Conservation (phyloP, 2,329 filamentous ascomycete species). For the Penicillium sp. region DNA sequence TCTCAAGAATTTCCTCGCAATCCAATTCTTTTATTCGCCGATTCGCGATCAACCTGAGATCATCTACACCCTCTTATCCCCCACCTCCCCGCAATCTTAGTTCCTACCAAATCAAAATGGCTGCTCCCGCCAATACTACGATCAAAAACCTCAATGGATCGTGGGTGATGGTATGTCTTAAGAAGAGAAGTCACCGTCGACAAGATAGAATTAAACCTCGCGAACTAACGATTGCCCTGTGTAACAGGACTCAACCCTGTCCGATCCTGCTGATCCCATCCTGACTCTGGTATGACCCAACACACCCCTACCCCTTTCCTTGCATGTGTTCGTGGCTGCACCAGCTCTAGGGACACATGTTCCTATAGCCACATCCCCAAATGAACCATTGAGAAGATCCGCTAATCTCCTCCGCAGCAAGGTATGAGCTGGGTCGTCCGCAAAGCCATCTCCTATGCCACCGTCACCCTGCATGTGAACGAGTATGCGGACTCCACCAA, state of each 20-base stretch:
- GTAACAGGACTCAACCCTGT: constrained; percentile 72
- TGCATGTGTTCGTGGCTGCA: no score
- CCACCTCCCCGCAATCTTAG: constrained; percentile 28
- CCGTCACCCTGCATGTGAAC: constrained; percentile 67
- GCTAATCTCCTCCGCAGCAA: constrained; percentile 51
- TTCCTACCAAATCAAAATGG: constrained; percentile 59
- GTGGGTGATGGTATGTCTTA: constrained; percentile 66
- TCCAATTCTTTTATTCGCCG: not conserved
- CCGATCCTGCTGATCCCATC: constrained; percentile 68
- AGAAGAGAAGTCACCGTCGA: not conserved
- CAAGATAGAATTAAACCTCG: not conserved
- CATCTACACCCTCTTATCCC: constrained; percentile 14
- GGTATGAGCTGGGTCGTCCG: constrained; percentile 72
- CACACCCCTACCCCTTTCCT: not conserved
- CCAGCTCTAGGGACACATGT: not conserved
- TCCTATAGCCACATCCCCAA: no score
- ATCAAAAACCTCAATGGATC: constrained; percentile 69
- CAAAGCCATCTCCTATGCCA: constrained; percentile 71
- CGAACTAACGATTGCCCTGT: constrained; percentile 6
- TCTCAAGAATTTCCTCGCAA: not conserved
- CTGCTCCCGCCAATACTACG: constrained; percentile 69
- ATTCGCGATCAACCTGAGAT: constrained; percentile 1
- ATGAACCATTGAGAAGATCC: not conserved
- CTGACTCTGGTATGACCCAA: constrained; percentile 59
- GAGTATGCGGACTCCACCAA: constrained; percentile 53